These are phyloP conservation scores for Rhododendron mucronatum DNA, from an alignment of 148 eudicot species.

Conservation along the genomic window DNA sequence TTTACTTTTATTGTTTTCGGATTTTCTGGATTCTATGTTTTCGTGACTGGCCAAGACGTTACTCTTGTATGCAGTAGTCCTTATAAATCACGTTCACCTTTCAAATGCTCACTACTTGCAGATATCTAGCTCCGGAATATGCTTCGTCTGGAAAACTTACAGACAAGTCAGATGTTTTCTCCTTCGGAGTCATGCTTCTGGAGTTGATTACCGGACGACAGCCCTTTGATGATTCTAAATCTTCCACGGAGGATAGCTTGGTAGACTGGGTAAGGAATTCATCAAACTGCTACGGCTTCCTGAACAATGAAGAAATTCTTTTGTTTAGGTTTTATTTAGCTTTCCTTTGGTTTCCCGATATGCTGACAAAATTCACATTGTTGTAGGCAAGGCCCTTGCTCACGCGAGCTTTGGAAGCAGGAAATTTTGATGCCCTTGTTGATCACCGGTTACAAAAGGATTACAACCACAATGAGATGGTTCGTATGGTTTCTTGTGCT, in stretches of 20 bases:
- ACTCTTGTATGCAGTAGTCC: neutral
- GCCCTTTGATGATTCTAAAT: slow-evolving; percentile 57
- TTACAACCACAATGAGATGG: slow-evolving; percentile 63
- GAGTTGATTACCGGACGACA: slow-evolving; percentile 88
- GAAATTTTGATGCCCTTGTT: slow-evolving; percentile 61
- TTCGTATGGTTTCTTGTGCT: slow-evolving; percentile 89
- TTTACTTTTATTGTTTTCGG: neutral
- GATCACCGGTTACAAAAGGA: slow-evolving; percentile 50
- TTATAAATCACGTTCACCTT: neutral
- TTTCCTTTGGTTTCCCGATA: neutral
- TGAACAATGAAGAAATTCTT: neutral
- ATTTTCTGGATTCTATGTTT: slow-evolving; percentile 9
- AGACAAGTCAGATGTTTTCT: slow-evolving; percentile 91
- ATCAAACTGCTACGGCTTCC: neutral
- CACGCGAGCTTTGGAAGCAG: slow-evolving; percentile 72
- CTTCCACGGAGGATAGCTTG: slow-evolving; percentile 82
- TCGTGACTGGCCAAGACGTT: neutral
- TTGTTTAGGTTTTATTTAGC: neutral
- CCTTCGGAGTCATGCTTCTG: slow-evolving; percentile 84
- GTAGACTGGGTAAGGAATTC: slow-evolving; percentile 80
- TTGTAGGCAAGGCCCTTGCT: slow-evolving; percentile 85
- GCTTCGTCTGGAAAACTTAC: slow-evolving; percentile 92
- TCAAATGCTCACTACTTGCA: slow-evolving; percentile 10
- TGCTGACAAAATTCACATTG: neutral
- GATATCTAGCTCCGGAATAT: slow-evolving; percentile 97